Evolutionary conservation across 805 yeast genomes (phyloP), one percentile per base, ranked within the genome.

Genomic region (Starmerella stigmatis): DNA sequence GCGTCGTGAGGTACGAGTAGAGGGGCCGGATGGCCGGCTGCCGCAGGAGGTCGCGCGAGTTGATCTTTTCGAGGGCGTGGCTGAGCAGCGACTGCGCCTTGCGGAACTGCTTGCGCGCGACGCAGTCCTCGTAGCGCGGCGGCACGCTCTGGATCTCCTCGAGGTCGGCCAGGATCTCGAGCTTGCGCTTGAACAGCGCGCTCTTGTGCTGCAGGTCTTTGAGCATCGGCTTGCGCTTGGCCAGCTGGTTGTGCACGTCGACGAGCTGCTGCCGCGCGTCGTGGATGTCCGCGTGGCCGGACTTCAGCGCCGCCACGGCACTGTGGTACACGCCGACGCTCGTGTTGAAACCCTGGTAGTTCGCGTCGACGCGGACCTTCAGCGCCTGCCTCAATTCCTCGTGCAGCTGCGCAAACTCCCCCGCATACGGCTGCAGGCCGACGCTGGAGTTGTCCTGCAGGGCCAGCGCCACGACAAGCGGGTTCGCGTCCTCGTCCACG

Each of bases 381-480:
- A 89, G 67, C 21, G 78, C 73, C 15, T 59, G 59, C 13, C 78
- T 74, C 11, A 88, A 72, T 43, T 73, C 67, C 20, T 67, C 65
- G 49, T 79, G 76, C 36, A 86, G 62, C 39, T 72, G 71, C 34
- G 71, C 67, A 54, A 89, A 89, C 49, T 84, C 86, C 1, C 70
- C 70, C 47, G 71, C 70, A 48, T 79, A 75, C 56, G 79, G 80
- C 0, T 94, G 94, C 56, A 84, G 65, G 0, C 97, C 97, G n/a
- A 86, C 92, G 0, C 94, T 82, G 2, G 94, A 78, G 55, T 79
- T 80, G 62, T 89, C 96, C 56, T 86, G 67, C 46, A 92, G 68
- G 1, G 88, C 78, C 31, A 89, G 68, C 0, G 96, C 96, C 43
- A 80, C 68, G 55, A 86, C 96, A 37, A 92, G 70, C 1, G 95